Percentiles rank a stretch among this genome's conserved stretches.
phyloP scores from a whole-genome alignment of 129 eudicot species.

The Apium graveolens region DNA sequence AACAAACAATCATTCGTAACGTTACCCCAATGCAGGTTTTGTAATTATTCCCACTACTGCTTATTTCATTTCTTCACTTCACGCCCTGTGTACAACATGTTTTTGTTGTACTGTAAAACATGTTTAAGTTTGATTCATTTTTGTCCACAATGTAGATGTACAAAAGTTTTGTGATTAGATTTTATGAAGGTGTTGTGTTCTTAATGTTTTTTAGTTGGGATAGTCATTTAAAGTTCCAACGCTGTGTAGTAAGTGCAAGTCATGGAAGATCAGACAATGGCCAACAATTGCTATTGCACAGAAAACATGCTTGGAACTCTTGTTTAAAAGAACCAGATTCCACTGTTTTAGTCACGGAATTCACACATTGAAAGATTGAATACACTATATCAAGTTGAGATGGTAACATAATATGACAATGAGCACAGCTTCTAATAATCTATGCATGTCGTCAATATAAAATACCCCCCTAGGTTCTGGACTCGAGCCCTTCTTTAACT shows the following conservation, averaged over 20 bases:
- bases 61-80: too few species aligned
- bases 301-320: background rate
- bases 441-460: background rate
- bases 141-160: too few species aligned
- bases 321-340: background rate
- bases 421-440: background rate
- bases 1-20: background rate
- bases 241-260: background rate
- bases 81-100: too few species aligned
- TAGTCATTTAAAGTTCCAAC: too few species aligned
- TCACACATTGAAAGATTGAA: background rate
- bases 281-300: background rate
- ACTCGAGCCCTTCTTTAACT: background rate
- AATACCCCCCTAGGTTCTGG: constrained; percentile 8
- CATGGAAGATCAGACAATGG: background rate
- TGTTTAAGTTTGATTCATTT: background rate
- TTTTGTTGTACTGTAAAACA: too few species aligned
- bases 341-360: background rate
- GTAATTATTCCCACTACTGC: too few species aligned
- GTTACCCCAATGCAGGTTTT: background rate
- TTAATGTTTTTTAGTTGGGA: too few species aligned
- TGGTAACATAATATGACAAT: background rate
- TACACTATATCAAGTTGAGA: background rate
- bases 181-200: background rate
- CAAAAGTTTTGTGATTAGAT: background rate